Evolutionary conservation across 2,329 filamentous ascomycete species (phyloP), one percentile per base, ranked within the genome.

Genomic region (Microsporum audouinii): DNA sequence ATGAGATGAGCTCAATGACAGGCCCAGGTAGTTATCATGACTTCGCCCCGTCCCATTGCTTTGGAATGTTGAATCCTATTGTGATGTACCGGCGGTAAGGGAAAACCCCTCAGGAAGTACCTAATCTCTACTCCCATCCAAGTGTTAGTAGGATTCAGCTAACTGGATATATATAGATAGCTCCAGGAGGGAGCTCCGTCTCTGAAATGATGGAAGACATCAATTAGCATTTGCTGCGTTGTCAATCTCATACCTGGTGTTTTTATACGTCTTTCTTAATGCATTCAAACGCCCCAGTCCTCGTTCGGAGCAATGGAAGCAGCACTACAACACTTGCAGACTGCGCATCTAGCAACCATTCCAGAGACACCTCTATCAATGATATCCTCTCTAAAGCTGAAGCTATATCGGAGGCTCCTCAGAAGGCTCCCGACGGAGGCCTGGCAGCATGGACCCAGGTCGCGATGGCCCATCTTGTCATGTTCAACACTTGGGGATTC

Each of bases 401-500:
- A 53, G 7, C 29, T 27, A 33, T 53, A 34, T n/a, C 49, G 4
- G 12, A 17, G 14, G 17, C 8, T 7, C 27, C 12, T 1, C 14
- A 33, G 49, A 53, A 53, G 14, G 73, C 75, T 8, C 75, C 75
- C 2, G 75, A 84, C 60, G 82, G 81, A 5, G 82, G 82, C 0
- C 66, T 78, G 33, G 67, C 72, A 39, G 82, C 82, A 14, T 84
- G 81, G 81, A 71, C 76, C 0, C 82, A 84, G 66, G 80, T 80
- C 2, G 73, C 76, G 1, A 73, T 81, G 14, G 78, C 73, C 1
- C 81, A 81, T 66, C 71, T 80, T 57, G 74, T 83, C 56, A 80
- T 82, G 65, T 80, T 84, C 68, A 83, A 80, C 65, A 81, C 82
- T 0, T 85, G 82, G 77, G 75, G 76, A 3, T 80, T 78, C 62